Conservation (phyloP, 1,139 yeast genomes). For the Kurtzmaniella quercitrusa region DNA sequence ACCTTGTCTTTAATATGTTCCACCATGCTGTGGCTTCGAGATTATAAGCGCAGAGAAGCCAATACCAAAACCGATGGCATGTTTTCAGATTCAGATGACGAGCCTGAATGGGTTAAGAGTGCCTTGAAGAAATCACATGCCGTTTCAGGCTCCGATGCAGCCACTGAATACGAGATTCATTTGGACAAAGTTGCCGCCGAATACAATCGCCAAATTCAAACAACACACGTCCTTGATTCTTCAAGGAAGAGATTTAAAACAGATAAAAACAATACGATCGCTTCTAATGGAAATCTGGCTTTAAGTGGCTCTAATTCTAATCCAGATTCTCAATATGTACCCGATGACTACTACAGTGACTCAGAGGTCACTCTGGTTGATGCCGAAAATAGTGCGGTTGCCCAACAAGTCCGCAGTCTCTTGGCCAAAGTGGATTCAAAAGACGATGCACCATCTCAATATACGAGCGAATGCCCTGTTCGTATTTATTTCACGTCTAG, state of each 20-base stretch:
- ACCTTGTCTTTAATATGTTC: constrained; percentile 85
- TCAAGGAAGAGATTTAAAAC: constrained; percentile 9
- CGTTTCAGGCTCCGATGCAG: constrained; percentile 13
- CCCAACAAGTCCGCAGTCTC: constrained; percentile 41
- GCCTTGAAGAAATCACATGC: constrained; percentile 28
- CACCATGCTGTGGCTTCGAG: constrained; percentile 80
- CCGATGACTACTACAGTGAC: constrained; percentile 40
- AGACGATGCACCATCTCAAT: constrained; percentile 11
- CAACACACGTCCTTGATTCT: constrained; percentile 7
- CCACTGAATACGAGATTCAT: constrained; percentile 39
- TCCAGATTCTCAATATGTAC: constrained; percentile 20
- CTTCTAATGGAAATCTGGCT: not conserved
- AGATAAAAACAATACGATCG: constrained; percentile 4
- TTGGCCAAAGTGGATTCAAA: constrained; percentile 34
- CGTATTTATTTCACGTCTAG: constrained; percentile 70
- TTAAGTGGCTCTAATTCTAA: not conserved
- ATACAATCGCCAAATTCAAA: constrained; percentile 12
- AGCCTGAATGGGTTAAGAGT: constrained; percentile 58
- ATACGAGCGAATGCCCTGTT: constrained; percentile 34
- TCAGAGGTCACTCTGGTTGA: constrained; percentile 14
- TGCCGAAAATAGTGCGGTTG: constrained; percentile 25
- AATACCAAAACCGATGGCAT: constrained; percentile 33
- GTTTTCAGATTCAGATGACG: constrained; percentile 42
- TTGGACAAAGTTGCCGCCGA: constrained; percentile 23
- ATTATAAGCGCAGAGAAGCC: constrained; percentile 42